phyloP scores from a whole-genome alignment of 345 rosid genomes.

The Kandelia obovata region DNA sequence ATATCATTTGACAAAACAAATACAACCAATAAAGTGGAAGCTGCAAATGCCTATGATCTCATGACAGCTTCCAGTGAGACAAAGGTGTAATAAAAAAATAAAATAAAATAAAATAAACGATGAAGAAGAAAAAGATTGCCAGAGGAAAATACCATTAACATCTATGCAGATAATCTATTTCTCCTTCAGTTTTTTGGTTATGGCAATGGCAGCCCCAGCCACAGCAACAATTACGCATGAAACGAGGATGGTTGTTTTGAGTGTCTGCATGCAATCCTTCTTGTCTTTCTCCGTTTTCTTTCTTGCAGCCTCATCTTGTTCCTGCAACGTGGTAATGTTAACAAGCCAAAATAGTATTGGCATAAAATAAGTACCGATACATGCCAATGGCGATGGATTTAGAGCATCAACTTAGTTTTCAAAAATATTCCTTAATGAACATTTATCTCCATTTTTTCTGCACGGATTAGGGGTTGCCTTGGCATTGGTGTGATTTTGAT shows the following conservation, averaged over 20 bases:
- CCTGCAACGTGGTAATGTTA: conserved; percentile 12
- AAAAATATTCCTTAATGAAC: no score
- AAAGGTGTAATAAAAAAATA: neutral
- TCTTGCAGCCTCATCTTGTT: conserved; percentile 1
- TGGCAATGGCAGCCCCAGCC: conserved; percentile 27
- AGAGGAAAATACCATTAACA: neutral
- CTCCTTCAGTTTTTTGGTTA: conserved; percentile 33
- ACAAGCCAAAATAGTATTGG: no score
- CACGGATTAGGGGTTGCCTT: no score
- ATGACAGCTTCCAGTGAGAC: no score
- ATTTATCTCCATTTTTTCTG: no score
- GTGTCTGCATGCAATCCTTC: neutral
- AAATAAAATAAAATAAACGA: neutral
- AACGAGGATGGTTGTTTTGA: conserved; percentile 27
- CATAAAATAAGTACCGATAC: no score
- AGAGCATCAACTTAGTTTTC: no score
- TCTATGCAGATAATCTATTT: neutral
- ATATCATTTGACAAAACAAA: no score
- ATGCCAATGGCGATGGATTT: no score
- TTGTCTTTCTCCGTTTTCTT: conserved; percentile 5
- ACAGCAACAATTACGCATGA: conserved; percentile 32
- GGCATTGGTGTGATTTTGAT: no score
- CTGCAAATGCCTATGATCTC: no score
- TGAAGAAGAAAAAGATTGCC: neutral
- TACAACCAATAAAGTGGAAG: no score